Evolutionary conservation across 495 filamentous ascomycete genomes (phyloP).

Genomic region (Xylaria scruposa): DNA sequence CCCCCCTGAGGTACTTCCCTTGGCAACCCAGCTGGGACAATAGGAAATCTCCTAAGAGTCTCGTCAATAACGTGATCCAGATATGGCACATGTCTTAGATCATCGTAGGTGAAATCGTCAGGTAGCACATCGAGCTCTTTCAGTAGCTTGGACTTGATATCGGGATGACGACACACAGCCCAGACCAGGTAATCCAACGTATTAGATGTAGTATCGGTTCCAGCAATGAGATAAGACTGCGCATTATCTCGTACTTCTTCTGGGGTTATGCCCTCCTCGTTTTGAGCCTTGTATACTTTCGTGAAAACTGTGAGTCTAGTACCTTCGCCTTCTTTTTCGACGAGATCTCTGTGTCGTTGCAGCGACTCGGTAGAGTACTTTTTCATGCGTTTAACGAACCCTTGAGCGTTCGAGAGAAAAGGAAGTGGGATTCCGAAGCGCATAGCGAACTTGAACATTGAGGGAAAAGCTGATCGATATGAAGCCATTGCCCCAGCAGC

Average conservation of each 20-base stretch:
- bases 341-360: constrained; percentile 44
- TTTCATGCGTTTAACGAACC: constrained; percentile 5
- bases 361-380: constrained; percentile 47
- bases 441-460: constrained; percentile 30
- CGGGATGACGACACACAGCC: constrained; percentile 40
- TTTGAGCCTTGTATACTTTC: constrained; percentile 50
- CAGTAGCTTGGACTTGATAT: constrained; percentile 48
- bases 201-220: constrained; percentile 58
- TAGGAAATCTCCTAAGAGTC: constrained; percentile 58
- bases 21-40: constrained; percentile 51
- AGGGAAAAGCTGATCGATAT: constrained; percentile 47
- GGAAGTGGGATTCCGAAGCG: constrained; percentile 23
- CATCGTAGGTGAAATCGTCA: constrained; percentile 46
- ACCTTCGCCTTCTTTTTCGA: constrained; percentile 46
- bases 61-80: constrained; percentile 63
- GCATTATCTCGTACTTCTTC: constrained; percentile 53
- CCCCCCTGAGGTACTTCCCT: constrained; percentile 40
- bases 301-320: constrained; percentile 55
- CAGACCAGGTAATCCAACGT: constrained; percentile 53
- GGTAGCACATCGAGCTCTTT: constrained; percentile 49
- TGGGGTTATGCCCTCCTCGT: constrained; percentile 44
- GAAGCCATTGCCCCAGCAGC: constrained; percentile 36
- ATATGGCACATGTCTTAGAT: constrained; percentile 51
- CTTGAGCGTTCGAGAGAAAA: background rate
- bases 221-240: constrained; percentile 55